These are phyloP conservation scores for Aspergillus indologenus DNA, from an alignment of 495 filamentous ascomycete genomes.

Conservation along the genomic window DNA sequence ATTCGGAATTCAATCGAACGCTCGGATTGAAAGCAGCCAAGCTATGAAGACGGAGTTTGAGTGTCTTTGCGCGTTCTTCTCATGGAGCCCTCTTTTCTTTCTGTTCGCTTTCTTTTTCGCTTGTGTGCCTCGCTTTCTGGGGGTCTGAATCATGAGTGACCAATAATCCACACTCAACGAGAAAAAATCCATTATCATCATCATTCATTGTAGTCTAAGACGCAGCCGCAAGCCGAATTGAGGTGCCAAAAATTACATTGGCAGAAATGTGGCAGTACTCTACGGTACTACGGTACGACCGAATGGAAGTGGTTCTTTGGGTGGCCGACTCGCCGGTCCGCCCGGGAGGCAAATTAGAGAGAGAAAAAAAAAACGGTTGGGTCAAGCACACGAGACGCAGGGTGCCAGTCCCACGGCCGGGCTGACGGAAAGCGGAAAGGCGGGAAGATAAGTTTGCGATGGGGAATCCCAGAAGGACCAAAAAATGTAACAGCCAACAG, in stretches of 20 bases:
- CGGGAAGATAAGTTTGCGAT: constrained; percentile 29
- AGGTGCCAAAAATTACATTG: background rate
- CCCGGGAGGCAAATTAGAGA: constrained; percentile 22
- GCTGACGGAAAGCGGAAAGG: constrained; percentile 26
- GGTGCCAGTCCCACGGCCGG: constrained; percentile 20
- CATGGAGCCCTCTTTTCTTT: too few relatives aligned
- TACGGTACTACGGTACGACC: too few relatives aligned
- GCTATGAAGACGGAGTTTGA: background rate
- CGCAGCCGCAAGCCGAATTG: background rate
- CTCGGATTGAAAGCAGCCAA: constrained; percentile 14
- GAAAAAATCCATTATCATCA: background rate
- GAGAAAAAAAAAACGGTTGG: constrained; percentile 20
- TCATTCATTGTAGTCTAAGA: background rate
- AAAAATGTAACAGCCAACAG: constrained; percentile 1
- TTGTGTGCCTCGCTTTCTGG: background rate
- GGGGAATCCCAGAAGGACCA: constrained; percentile 15
- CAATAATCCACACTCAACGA: background rate
- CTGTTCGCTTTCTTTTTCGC: background rate
- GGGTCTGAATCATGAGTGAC: constrained; percentile 1
- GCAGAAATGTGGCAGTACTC: too few relatives aligned
- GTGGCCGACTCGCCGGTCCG: constrained; percentile 29
- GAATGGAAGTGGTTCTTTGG: constrained; percentile 14
- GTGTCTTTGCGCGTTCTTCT: background rate
- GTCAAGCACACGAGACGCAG: constrained; percentile 28
- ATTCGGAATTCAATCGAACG: background rate